A percentile compares a stretch with the other conserved stretches of the same genome.
Conservation (phyloP, 78 protist species). For the Dictyostelium capitatum region DNA sequence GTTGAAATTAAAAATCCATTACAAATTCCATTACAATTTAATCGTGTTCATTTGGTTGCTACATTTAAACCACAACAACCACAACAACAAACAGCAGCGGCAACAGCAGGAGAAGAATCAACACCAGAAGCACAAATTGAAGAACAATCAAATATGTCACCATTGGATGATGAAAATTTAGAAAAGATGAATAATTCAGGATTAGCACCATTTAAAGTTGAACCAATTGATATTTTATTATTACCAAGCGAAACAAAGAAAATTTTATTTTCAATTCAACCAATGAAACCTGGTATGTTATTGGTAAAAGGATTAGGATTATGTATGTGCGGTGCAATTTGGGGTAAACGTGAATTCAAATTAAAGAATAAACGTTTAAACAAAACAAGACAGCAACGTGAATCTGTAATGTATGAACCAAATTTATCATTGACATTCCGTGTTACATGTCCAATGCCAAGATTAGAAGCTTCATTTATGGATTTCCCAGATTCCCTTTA, state of each 20-base stretch:
- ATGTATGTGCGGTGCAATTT: conserved; percentile 76
- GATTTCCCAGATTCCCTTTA: conserved; percentile 40
- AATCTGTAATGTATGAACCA: conserved; percentile 56
- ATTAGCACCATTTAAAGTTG: conserved; percentile 53
- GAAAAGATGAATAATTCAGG: conserved; percentile 20
- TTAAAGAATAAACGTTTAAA: conserved; percentile 65
- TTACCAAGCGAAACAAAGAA: conserved; percentile 64
- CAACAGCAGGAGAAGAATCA: neutral
- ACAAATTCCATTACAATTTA: conserved; percentile 73
- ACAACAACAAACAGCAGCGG: neutral
- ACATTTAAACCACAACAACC: conserved; percentile 15
- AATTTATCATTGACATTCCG: conserved; percentile 47
- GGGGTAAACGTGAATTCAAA: conserved; percentile 76
- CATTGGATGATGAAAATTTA: conserved; percentile 42
- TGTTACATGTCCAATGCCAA: conserved; percentile 79
- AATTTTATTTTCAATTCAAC: conserved; percentile 37
- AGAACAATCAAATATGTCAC: conserved; percentile 79
- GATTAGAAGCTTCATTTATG: conserved; percentile 60
- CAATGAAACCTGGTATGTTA: conserved; percentile 47
- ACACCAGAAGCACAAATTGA: neutral
- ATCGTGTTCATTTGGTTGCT: conserved; percentile 72
- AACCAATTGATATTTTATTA: conserved; percentile 37
- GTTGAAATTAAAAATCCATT: conserved; percentile 70
- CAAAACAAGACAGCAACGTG: conserved; percentile 65
- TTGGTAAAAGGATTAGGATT: conserved; percentile 51